phyloP scores from a whole-genome alignment of 1,139 yeast genomes.

The Pichia sp. region DNA sequence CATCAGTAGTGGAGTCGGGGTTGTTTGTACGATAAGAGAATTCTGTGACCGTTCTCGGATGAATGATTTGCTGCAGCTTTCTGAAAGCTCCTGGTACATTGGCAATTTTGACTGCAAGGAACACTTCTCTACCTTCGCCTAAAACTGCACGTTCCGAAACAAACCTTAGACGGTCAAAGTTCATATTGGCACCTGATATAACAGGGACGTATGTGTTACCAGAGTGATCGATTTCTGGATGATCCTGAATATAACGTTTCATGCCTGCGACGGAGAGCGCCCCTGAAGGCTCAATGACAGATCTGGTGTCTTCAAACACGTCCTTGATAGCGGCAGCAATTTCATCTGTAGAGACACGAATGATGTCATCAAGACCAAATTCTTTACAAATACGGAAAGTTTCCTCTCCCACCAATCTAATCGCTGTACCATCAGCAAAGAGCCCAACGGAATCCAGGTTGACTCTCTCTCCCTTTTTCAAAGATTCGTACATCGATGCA shows the following conservation, averaged over 20 bases:
- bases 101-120: slow-evolving; percentile 87
- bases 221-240: slow-evolving; percentile 70
- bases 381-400: slow-evolving; percentile 80
- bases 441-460: slow-evolving; percentile 71
- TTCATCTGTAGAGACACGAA: slow-evolving; percentile 87
- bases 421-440: slow-evolving; percentile 99
- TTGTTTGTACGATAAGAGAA: slow-evolving; percentile 68
- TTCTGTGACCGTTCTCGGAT: slow-evolving; percentile 89
- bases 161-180: slow-evolving; percentile 90
- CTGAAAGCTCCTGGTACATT: slow-evolving; percentile 89
- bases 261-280: slow-evolving; percentile 94
- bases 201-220: slow-evolving; percentile 75
- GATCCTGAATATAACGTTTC: slow-evolving; percentile 67
- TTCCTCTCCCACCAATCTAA: slow-evolving; percentile 82
- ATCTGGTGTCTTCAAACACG: slow-evolving; percentile 90
- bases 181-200: slow-evolving; percentile 96
- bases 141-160: slow-evolving; percentile 97
- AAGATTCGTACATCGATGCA: slow-evolving; percentile 79
- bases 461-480: slow-evolving; percentile 52
- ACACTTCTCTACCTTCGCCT: slow-evolving; percentile 97
- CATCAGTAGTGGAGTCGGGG: slow-evolving; percentile 26
- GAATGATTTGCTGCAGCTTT: slow-evolving; percentile 65
- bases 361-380: slow-evolving; percentile 76
- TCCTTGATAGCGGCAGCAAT: slow-evolving; percentile 97
- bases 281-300: slow-evolving; percentile 95